Conservation (phyloP, 1,284 basidiomycete species). For the Trichosporon sp. region DNA sequence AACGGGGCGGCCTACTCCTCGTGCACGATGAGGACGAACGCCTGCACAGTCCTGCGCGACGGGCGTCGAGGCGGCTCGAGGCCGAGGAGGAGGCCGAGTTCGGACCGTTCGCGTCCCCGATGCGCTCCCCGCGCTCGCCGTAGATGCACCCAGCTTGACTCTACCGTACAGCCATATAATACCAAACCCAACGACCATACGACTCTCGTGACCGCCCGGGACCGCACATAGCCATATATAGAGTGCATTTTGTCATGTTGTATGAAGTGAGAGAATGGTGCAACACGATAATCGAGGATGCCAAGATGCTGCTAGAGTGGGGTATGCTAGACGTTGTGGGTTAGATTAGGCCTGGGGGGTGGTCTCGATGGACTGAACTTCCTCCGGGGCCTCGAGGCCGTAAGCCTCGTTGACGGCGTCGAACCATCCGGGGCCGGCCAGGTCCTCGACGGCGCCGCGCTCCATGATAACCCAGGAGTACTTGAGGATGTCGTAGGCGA, state of each 20-base stretch:
- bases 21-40: constrained; percentile 13
- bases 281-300: not conserved
- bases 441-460: constrained; percentile 50
- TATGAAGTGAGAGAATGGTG: constrained; percentile 4
- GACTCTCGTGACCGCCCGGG: not conserved
- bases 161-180: not conserved
- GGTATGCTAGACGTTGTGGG: not conserved
- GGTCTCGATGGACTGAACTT: not conserved
- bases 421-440: constrained; percentile 34
- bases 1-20: constrained; percentile 22
- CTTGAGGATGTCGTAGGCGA: constrained; percentile 71
- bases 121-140: not conserved
- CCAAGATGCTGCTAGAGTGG: not conserved
- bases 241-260: constrained; percentile 6
- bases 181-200: not conserved
- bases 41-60: not conserved
- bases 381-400: constrained; percentile 40
- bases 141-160: not conserved
- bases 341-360: not conserved
- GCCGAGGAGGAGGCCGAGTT: constrained; percentile 3
- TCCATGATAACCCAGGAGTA: constrained; percentile 55
- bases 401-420: constrained; percentile 51
- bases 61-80: not conserved
- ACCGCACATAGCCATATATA: not conserved
- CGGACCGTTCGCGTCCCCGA: not conserved